Conservation (phyloP, 306 rosid genomes). For the Gastrolobium villosum region DNA sequence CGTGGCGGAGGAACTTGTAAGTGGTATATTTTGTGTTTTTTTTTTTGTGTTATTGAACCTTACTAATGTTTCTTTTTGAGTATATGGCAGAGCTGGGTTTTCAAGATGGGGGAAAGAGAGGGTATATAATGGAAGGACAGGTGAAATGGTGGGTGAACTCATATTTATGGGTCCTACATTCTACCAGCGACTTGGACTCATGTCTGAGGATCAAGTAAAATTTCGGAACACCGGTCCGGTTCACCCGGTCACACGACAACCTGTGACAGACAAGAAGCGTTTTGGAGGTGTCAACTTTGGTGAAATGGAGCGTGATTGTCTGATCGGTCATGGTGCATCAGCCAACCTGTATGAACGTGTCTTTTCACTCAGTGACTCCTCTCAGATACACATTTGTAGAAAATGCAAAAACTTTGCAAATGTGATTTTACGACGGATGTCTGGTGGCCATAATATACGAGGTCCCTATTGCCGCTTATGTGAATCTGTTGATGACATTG, state of each 20-base stretch:
- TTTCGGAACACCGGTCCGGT: constrained; percentile 98
- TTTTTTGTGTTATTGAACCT: not conserved
- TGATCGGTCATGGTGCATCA: constrained; percentile 95
- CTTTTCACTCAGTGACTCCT: constrained; percentile 91
- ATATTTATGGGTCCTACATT: constrained; percentile 98
- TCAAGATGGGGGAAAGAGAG: constrained; percentile 93
- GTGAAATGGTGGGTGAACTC: constrained; percentile 85
- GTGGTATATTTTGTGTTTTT: not conserved
- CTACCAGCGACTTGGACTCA: constrained; percentile 92
- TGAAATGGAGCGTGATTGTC: constrained; percentile 99
- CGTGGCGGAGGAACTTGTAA: constrained; percentile 20
- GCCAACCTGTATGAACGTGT: constrained; percentile 95
- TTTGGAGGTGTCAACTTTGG: constrained; percentile 98
- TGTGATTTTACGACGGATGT: constrained; percentile 72
- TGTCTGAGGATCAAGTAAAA: constrained; percentile 96
- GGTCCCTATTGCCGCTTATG: constrained; percentile 92
- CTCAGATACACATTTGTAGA: constrained; percentile 82
- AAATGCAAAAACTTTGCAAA: constrained; percentile 78
- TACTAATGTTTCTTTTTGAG: constrained; percentile 31
- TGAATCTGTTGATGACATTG: constrained; percentile 78
- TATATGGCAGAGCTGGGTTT: constrained; percentile 81
- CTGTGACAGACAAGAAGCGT: constrained; percentile 93
- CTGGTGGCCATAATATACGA: constrained; percentile 86
- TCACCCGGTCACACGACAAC: constrained; percentile 97
- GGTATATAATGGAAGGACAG: constrained; percentile 91